Evolutionary conservation across 1,284 basidiomycete genomes (phyloP).

Genomic region (Marasmius sp.): DNA sequence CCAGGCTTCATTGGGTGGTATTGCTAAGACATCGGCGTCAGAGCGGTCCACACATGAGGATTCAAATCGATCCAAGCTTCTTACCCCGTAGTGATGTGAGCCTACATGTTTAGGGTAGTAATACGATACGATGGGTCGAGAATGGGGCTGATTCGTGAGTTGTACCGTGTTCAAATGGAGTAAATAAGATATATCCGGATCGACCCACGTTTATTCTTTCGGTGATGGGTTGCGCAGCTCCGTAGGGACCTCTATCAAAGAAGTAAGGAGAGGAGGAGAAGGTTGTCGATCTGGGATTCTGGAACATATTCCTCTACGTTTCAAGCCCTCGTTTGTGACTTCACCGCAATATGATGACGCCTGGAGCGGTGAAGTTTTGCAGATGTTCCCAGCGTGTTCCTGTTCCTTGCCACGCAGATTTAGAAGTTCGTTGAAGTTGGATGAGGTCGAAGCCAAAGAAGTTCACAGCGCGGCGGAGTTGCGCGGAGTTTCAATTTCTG

Average conservation of each 20-base stretch:
- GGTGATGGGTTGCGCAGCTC: slow-evolving; percentile 71
- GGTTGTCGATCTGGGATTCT: slow-evolving; percentile 26
- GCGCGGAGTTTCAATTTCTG: no score
- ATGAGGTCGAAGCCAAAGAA: no score
- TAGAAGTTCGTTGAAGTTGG: no score
- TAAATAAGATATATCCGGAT: slow-evolving; percentile 12
- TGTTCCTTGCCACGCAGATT: no score
- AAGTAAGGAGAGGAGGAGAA: slow-evolving; percentile 74
- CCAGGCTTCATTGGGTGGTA: slow-evolving; percentile 99
- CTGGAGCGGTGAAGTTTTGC: no score
- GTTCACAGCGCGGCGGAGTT: no score
- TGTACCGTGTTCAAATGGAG: slow-evolving; percentile 10
- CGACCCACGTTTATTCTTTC: slow-evolving; percentile 65
- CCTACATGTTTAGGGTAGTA: slow-evolving; percentile 95
- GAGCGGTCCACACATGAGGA: neutral
- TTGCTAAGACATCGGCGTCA: slow-evolving; percentile 54
- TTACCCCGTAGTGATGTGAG: slow-evolving; percentile 92
- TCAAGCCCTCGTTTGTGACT: no score
- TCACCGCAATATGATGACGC: no score
- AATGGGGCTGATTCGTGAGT: slow-evolving; percentile 70
- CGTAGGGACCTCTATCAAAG: slow-evolving; percentile 65
- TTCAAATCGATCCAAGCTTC: slow-evolving; percentile 21
- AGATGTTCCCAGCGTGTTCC: no score
- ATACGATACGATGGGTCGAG: slow-evolving; percentile 88
- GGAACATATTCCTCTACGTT: no score